Percentiles rank a stretch among this genome's conserved stretches.
Conservation (phyloP, 202 grass and related monocot species). For the Musa balbisiana region DNA sequence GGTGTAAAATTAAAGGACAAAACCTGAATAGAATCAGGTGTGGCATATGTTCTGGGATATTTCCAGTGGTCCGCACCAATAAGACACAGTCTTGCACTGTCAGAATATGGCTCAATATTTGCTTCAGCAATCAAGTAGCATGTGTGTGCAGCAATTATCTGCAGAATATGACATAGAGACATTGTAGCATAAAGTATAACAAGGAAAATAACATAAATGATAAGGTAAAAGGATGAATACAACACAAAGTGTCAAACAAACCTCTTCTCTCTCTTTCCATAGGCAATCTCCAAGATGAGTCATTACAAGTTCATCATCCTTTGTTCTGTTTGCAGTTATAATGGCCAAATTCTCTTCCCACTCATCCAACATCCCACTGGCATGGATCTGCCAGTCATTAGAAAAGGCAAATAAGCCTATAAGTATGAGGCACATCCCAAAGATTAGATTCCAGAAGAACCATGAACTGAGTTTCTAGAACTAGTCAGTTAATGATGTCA, state of each 20-base stretch:
- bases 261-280: constrained; percentile 93
- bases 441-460: too few species aligned
- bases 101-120: constrained; percentile 74
- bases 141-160: constrained; percentile 86
- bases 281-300: constrained; percentile 93
- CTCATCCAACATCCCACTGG: constrained; percentile 70
- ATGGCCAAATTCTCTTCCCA: constrained; percentile 98
- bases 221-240: too few species aligned
- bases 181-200: too few species aligned
- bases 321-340: constrained; percentile 88
- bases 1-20: too few species aligned
- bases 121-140: constrained; percentile 91
- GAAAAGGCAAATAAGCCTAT: too few species aligned
- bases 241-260: constrained; percentile 16
- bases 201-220: too few species aligned
- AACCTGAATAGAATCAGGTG: constrained; percentile 80
- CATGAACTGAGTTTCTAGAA: too few species aligned
- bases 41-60: constrained; percentile 76
- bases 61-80: constrained; percentile 89
- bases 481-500: too few species aligned
- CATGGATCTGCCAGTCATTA: constrained; percentile 16
- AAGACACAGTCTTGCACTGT: constrained; percentile 78
- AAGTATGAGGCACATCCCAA: too few species aligned
- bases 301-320: constrained; percentile 79
- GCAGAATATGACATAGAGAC: not conserved